Conservation (phyloP, 2,329 filamentous ascomycete species). For the Aspergillus transmontanensis region DNA sequence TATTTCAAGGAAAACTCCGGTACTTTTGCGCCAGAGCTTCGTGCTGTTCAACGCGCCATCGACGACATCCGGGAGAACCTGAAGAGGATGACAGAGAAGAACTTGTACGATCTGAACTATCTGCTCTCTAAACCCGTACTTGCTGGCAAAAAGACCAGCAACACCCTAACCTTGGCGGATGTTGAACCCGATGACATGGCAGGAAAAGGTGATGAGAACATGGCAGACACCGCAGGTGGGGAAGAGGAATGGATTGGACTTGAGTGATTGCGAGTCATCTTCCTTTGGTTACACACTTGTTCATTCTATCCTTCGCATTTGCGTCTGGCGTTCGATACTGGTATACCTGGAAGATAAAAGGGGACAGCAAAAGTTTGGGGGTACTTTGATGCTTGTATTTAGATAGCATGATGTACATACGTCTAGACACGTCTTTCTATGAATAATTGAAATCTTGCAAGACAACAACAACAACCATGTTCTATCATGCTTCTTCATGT, state of each 20-base stretch:
- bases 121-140: slow-evolving; percentile 60
- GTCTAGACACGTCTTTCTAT: slow-evolving; percentile 1
- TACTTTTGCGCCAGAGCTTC: slow-evolving; percentile 79
- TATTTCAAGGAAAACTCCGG: slow-evolving; percentile 80
- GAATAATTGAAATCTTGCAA: slow-evolving; percentile 3
- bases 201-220: slow-evolving; percentile 28
- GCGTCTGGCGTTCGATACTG: slow-evolving; percentile 30
- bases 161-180: slow-evolving; percentile 29
- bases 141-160: slow-evolving; percentile 28
- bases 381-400: slow-evolving; percentile 8
- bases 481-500: not conserved
- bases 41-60: slow-evolving; percentile 79
- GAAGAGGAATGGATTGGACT: slow-evolving; percentile 59
- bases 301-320: slow-evolving; percentile 30
- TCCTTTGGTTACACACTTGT: slow-evolving; percentile 15
- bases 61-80: slow-evolving; percentile 80
- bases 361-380: slow-evolving; percentile 22
- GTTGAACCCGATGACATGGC: slow-evolving; percentile 28
- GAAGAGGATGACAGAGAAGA: slow-evolving; percentile 80
- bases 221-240: slow-evolving; percentile 36
- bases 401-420: slow-evolving; percentile 5
- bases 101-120: slow-evolving; percentile 87
- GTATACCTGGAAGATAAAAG: slow-evolving; percentile 30
- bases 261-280: slow-evolving; percentile 40
- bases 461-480: not conserved